Percentiles rank a stretch among this genome's conserved stretches.
Evolutionary conservation across 495 filamentous ascomycete species (phyloP).

Genomic region (Penicillium lagena): DNA sequence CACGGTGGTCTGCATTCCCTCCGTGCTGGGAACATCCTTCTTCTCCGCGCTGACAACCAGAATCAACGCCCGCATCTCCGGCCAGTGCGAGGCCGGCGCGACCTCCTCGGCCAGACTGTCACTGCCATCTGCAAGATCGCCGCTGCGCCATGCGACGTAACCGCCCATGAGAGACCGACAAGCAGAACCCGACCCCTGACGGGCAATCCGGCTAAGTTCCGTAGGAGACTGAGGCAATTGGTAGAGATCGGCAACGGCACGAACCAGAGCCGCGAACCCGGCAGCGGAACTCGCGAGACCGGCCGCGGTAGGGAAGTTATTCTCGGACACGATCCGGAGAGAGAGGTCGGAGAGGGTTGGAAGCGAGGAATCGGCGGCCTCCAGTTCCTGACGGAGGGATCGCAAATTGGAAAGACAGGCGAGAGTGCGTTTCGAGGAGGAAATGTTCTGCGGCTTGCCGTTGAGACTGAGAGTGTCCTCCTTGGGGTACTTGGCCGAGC

Average conservation of each 20-base stretch:
- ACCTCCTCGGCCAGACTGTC: slow-evolving; percentile 85
- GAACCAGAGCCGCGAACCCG: slow-evolving; percentile 89
- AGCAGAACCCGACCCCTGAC: slow-evolving; percentile 93
- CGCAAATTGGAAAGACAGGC: slow-evolving; percentile 87
- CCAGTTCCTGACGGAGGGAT: slow-evolving; percentile 64
- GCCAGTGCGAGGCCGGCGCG: slow-evolving; percentile 83
- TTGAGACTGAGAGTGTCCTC: slow-evolving; percentile 80
- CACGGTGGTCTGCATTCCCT: slow-evolving; percentile 95
- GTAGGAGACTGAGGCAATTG: slow-evolving; percentile 68
- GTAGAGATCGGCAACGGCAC: slow-evolving; percentile 89
- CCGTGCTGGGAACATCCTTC: slow-evolving; percentile 86
- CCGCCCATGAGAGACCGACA: slow-evolving; percentile 89
- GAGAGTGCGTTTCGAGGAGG: slow-evolving; percentile 74
- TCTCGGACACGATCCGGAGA: slow-evolving; percentile 80
- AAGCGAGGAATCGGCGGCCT: slow-evolving; percentile 60
- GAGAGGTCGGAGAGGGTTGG: slow-evolving; percentile 69
- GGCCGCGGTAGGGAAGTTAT: slow-evolving; percentile 99
- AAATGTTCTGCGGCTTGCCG: slow-evolving; percentile 70
- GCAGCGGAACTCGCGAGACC: slow-evolving; percentile 89
- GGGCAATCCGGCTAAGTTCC: slow-evolving; percentile 79
- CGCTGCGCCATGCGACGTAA: slow-evolving; percentile 90
- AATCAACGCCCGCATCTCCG: slow-evolving; percentile 84
- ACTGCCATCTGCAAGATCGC: slow-evolving; percentile 61
- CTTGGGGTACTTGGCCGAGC: slow-evolving; percentile 65
- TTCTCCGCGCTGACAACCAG: slow-evolving; percentile 87